Percentiles rank a stretch among this genome's conserved stretches.
phyloP scores from a whole-genome alignment of 192 early-diverging fungal species.

The Coemansia sp. region DNA sequence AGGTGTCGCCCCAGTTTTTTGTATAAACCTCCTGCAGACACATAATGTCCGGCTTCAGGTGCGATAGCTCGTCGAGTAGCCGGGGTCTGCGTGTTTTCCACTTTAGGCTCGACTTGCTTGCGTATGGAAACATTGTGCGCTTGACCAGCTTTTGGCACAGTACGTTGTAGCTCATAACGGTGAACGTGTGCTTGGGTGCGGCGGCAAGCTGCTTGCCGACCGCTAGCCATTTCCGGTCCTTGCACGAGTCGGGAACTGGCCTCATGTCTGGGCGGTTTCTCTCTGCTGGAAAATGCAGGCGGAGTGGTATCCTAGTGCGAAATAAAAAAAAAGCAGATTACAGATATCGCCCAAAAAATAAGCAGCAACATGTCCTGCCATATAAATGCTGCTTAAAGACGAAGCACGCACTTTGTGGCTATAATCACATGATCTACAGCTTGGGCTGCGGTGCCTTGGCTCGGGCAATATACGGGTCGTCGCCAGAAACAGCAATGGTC shows the following conservation, averaged over 20 bases:
- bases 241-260: constrained; percentile 20
- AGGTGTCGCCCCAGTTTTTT: constrained; percentile 34
- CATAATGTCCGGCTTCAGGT: constrained; percentile 53
- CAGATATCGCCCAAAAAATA: too few relatives aligned
- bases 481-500: constrained; percentile 54
- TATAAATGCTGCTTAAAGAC: too few relatives aligned
- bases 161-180: constrained; percentile 63
- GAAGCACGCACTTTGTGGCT: not conserved
- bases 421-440: constrained; percentile 15
- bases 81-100: constrained; percentile 53
- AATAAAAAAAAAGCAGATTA: too few relatives aligned
- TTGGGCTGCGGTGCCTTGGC: constrained; percentile 8
- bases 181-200: constrained; percentile 13
- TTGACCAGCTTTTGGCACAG: constrained; percentile 57
- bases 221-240: constrained; percentile 28
- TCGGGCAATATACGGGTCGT: constrained; percentile 27
- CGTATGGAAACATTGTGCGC: constrained; percentile 57
- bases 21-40: constrained; percentile 60
- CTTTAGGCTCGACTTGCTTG: constrained; percentile 53
- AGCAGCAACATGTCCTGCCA: too few relatives aligned
- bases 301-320: too few relatives aligned
- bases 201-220: constrained; percentile 1
- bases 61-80: constrained; percentile 50
- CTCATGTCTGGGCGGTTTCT: not conserved
- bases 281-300: not conserved